Conservation (phyloP, 2,329 filamentous ascomycete genomes). For the Didymella pomorum region DNA sequence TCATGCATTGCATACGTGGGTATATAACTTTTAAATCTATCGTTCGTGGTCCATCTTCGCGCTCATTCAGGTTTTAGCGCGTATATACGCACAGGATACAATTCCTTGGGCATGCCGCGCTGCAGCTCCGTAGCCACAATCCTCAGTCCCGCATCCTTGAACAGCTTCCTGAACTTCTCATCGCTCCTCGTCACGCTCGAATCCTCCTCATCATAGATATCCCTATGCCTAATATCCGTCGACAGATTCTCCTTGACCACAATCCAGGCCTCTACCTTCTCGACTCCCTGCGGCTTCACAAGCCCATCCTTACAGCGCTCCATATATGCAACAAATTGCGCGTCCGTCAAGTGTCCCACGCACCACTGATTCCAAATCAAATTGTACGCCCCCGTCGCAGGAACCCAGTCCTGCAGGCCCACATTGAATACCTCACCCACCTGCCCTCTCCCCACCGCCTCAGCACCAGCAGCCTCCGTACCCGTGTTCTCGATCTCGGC, state of each 20-base stretch:
- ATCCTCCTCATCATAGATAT: constrained; percentile 79
- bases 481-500: constrained; percentile 33
- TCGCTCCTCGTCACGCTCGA: constrained; percentile 81
- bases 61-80: constrained; percentile 68
- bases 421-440: constrained; percentile 73
- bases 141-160: constrained; percentile 71
- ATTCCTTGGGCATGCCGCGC: constrained; percentile 70
- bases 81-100: constrained; percentile 81
- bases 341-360: constrained; percentile 79
- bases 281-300: constrained; percentile 38
- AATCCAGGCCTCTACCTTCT: constrained; percentile 61
- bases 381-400: constrained; percentile 66
- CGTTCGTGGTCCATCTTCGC: not conserved
- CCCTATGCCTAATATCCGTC: constrained; percentile 60
- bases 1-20: constrained; percentile 14
- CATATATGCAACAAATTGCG: constrained; percentile 73
- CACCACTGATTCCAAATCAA: constrained; percentile 94
- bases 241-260: constrained; percentile 84
- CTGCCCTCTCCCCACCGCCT: constrained; percentile 51
- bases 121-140: constrained; percentile 55
- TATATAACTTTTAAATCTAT: constrained; percentile 13
- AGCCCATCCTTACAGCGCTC: constrained; percentile 64
- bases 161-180: constrained; percentile 73
- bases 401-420: constrained; percentile 76
- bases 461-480: constrained; percentile 30